These are phyloP conservation scores for Melampsora americana DNA, from an alignment of 1,284 basidiomycete genomes.

Conservation along the genomic window DNA sequence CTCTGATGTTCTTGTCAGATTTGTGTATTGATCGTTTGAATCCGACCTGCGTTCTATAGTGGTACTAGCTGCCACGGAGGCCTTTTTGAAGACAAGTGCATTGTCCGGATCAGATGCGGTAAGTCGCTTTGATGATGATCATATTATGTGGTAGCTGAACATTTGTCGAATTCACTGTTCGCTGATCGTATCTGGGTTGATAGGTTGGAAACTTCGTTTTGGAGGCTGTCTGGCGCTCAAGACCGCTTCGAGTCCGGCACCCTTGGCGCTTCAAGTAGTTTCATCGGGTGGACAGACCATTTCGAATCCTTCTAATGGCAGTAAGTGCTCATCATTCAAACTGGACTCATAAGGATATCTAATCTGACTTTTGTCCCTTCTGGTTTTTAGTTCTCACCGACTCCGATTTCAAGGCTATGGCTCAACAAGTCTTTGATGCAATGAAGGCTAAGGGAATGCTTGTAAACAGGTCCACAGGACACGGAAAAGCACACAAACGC, in stretches of 20 bases:
- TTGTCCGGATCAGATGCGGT: constrained; percentile 40
- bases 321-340: not conserved
- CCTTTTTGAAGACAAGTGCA: constrained; percentile 15
- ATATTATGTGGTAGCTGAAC: not conserved
- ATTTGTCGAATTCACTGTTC: not conserved
- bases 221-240: constrained; percentile 34
- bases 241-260: constrained; percentile 21
- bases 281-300: not conserved
- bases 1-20: not conserved
- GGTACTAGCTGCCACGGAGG: constrained; percentile 22
- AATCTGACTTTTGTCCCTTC: not conserved
- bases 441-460: constrained; percentile 8
- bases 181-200: not conserved
- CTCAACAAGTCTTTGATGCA: not conserved
- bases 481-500: too few relatives aligned
- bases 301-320: not conserved
- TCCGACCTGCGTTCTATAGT: not conserved
- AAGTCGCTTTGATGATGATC: not conserved
- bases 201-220: constrained; percentile 31
- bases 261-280: constrained; percentile 5
- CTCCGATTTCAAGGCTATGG: constrained; percentile 11
- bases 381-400: not conserved
- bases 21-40: not conserved
- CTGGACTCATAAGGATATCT: too few relatives aligned
- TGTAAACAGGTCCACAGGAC: too few relatives aligned